Evolutionary conservation across 2,329 filamentous ascomycete species (phyloP), one percentile per base, ranked within the genome.

Genomic region (Blastomyces emzantsi): DNA sequence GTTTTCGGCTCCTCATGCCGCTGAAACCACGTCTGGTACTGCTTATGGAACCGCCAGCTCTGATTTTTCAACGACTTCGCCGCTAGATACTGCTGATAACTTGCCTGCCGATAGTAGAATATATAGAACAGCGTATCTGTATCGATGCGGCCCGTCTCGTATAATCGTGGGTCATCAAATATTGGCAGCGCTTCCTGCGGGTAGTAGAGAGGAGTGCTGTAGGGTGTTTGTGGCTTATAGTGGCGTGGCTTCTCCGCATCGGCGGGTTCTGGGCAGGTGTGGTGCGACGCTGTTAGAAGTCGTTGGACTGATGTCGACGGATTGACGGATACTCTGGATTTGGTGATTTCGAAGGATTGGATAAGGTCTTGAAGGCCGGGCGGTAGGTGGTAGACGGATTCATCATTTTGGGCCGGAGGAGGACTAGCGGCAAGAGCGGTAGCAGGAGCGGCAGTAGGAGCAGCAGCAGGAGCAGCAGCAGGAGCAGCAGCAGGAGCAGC

Each of bases 1-100:
- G 87, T 92, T 82, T 99, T 99, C 22, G 94, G 94, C 80, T 99
- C 94, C 74, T 99, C 94, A 69, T 99, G 94, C 61, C 94, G 85
- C 77, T 99, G 94, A 73, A 99, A 99, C 94, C 94, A 99, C 1
- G 94, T 99, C 77, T 96, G 94, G 74, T 99, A 99, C 76, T 97
- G 94, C 81, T 99, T 99, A 79, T 99, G 94, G 76, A 99, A 99
- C 63, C 94, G 85, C 94, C 94, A 99, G 77, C 92, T 97, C 77
- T 99, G 94, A 69, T 93, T 90, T 79, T 99, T 99, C 61, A 99
- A 80, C n/a, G 94, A 91, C 77, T 96, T 96, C 17, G 94, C 94
- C 1, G 94, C 92, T 64, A 97, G 83, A 73, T 92, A 97, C 75
- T 99, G 94, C 75, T 97, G 92, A 70, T 96, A 92, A 0, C 92